phyloP scores from a whole-genome alignment of 192 early-diverging fungal species.

The Mortierella hygrophila region DNA sequence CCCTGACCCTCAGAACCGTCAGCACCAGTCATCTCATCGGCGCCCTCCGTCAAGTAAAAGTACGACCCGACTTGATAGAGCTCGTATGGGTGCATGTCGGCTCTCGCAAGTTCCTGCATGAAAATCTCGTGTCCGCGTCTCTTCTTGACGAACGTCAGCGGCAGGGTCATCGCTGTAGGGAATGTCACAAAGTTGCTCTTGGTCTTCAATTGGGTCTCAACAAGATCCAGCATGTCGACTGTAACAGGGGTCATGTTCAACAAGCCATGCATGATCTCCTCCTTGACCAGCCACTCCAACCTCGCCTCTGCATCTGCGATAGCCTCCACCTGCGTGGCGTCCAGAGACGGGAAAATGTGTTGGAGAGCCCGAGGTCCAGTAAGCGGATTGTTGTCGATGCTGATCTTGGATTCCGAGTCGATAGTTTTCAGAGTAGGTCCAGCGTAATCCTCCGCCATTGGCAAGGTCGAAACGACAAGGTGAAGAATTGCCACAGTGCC shows the following conservation, averaged over 20 bases:
- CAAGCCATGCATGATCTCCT: slow-evolving; percentile 82
- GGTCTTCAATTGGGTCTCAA: slow-evolving; percentile 65
- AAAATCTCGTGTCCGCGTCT: slow-evolving; percentile 62
- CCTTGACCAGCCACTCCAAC: slow-evolving; percentile 74
- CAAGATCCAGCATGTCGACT: slow-evolving; percentile 58
- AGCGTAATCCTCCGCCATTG: slow-evolving; percentile 55
- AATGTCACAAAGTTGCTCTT: slow-evolving; percentile 70
- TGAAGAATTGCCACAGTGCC: slow-evolving; percentile 77
- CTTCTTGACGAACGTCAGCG: slow-evolving; percentile 64
- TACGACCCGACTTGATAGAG: slow-evolving; percentile 64
- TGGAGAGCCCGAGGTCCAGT: slow-evolving; percentile 26
- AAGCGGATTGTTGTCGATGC: slow-evolving; percentile 26
- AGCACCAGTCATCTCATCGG: not conserved
- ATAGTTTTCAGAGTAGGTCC: slow-evolving; percentile 51
- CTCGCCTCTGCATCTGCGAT: slow-evolving; percentile 67
- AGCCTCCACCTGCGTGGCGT: slow-evolving; percentile 67
- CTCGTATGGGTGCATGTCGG: slow-evolving; percentile 60
- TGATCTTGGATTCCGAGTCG: slow-evolving; percentile 47
- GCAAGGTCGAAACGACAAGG: slow-evolving; percentile 75
- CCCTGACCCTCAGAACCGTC: slow-evolving; percentile 7
- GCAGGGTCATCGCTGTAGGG: slow-evolving; percentile 64
- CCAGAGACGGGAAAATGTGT: slow-evolving; percentile 46
- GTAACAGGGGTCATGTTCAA: slow-evolving; percentile 70
- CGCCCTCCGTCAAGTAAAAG: slow-evolving; percentile 64
- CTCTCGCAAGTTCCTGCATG: slow-evolving; percentile 63